Percentiles rank a stretch among this genome's conserved stretches.
Conservation (phyloP, 2,329 filamentous ascomycete genomes). For the Exophiala alcalophila region DNA sequence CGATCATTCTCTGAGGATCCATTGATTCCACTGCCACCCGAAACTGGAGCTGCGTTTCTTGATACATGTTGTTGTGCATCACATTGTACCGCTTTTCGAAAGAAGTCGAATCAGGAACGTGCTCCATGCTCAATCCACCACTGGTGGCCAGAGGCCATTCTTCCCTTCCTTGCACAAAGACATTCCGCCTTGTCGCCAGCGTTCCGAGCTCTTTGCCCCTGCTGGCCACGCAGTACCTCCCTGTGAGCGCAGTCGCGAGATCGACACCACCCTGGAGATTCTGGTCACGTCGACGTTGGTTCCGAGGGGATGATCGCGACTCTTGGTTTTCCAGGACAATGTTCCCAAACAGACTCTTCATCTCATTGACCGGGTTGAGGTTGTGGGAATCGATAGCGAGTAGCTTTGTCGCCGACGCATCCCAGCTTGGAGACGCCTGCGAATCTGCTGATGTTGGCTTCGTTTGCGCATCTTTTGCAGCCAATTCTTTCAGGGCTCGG, state of each 20-base stretch:
- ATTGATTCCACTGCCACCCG: conserved; percentile 74
- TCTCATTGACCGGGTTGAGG: conserved; percentile 85
- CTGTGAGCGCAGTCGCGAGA: conserved; percentile 55
- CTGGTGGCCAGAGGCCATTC: conserved; percentile 78
- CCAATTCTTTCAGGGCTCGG: conserved; percentile 58
- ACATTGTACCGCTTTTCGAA: conserved; percentile 73
- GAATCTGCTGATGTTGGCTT: conserved; percentile 27
- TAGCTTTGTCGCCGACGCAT: conserved; percentile 51
- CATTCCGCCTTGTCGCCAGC: conserved; percentile 70
- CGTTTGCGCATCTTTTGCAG: conserved; percentile 39
- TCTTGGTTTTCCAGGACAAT: conserved; percentile 60
- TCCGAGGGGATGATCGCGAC: conserved; percentile 46
- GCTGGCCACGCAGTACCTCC: conserved; percentile 52
- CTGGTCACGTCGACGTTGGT: conserved; percentile 53
- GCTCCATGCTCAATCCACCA: conserved; percentile 79
- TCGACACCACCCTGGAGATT: conserved; percentile 52
- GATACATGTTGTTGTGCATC: conserved; percentile 70
- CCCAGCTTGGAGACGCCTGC: conserved; percentile 33
- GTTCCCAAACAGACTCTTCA: conserved; percentile 71
- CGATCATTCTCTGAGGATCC: conserved; percentile 79
- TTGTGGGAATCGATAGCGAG: conserved; percentile 66
- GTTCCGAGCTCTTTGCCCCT: conserved; percentile 65
- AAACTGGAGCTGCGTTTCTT: conserved; percentile 71
- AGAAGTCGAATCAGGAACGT: conserved; percentile 54
- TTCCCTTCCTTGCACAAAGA: conserved; percentile 82